A percentile compares a stretch with the other conserved stretches of the same genome.
Conservation (phyloP, 345 rosid species). For the Rhizophora mangle region DNA sequence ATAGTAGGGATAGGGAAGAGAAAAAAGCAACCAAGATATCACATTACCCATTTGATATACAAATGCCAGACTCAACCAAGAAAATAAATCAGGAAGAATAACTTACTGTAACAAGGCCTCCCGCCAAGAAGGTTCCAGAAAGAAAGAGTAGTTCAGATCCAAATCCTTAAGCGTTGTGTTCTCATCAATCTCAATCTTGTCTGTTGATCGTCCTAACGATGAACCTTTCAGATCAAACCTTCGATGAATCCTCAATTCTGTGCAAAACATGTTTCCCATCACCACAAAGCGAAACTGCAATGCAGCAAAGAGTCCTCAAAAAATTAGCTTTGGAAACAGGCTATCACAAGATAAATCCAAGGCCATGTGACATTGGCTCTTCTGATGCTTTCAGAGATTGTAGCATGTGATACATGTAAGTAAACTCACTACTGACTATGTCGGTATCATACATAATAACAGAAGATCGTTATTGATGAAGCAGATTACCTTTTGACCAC, state of each 20-base stretch:
- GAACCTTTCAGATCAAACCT: conserved; percentile 98
- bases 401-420: neutral
- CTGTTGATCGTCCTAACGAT: conserved; percentile 83
- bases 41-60: neutral
- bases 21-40: neutral
- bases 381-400: neutral
- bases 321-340: conserved; percentile 24
- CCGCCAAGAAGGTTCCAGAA: conserved; percentile 90
- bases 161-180: conserved; percentile 93
- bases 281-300: conserved; percentile 96
- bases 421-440: neutral
- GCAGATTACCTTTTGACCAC: conserved; percentile 80
- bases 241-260: conserved; percentile 89
- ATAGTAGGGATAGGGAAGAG: neutral
- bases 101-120: conserved; percentile 77
- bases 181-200: conserved; percentile 91
- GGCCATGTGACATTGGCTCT: neutral
- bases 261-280: conserved; percentile 99
- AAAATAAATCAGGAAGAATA: conserved; percentile 13
- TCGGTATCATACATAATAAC: neutral
- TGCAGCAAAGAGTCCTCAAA: conserved; percentile 19
- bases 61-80: neutral
- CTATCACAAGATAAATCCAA: conserved; percentile 8
- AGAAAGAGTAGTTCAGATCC: conserved; percentile 78
- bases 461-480: neutral